Conservation (phyloP, 139 green algal species). For the Chloropicon primus region DNA sequence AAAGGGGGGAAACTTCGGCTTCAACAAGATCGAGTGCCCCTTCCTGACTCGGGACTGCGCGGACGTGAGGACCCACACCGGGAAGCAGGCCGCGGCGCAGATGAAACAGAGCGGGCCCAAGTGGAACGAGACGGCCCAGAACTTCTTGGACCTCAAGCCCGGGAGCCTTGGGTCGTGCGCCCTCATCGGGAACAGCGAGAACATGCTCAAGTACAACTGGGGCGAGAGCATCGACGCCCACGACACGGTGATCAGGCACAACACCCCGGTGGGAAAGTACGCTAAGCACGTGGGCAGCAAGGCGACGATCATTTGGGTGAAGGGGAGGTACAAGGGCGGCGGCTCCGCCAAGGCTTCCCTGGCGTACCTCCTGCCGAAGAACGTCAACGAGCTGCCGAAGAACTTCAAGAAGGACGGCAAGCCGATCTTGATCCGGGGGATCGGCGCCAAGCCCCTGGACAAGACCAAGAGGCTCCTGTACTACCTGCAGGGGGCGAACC, state of each 20-base stretch:
- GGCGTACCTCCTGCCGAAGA: conserved; percentile 6
- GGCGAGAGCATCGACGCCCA: conserved; percentile 7
- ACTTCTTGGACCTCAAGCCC: conserved; percentile 9
- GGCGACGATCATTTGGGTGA: conserved; percentile 9
- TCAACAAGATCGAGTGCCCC: neutral
- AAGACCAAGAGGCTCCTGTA: neutral
- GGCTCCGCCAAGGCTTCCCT: conserved; percentile 1
- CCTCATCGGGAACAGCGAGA: conserved; percentile 7
- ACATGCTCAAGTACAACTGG: neutral
- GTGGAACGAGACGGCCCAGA: neutral
- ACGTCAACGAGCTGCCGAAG: conserved; percentile 1
- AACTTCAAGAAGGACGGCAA: conserved; percentile 9
- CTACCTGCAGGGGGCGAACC: neutral
- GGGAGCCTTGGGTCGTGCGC: conserved; percentile 10
- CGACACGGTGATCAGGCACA: conserved; percentile 14
- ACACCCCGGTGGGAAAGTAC: conserved; percentile 10
- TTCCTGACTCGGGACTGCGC: conserved; percentile 7
- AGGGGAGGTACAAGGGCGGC: conserved; percentile 7
- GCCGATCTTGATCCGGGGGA: neutral
- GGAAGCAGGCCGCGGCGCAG: neutral
- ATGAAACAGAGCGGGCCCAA: neutral
- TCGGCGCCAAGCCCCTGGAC: neutral
- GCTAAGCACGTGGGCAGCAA: conserved; percentile 11
- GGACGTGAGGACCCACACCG: neutral
- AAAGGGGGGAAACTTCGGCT: neutral